Percentiles rank a stretch among this genome's conserved stretches.
phyloP scores from a whole-genome alignment of 495 filamentous ascomycete species.

The Letharia lupina region DNA sequence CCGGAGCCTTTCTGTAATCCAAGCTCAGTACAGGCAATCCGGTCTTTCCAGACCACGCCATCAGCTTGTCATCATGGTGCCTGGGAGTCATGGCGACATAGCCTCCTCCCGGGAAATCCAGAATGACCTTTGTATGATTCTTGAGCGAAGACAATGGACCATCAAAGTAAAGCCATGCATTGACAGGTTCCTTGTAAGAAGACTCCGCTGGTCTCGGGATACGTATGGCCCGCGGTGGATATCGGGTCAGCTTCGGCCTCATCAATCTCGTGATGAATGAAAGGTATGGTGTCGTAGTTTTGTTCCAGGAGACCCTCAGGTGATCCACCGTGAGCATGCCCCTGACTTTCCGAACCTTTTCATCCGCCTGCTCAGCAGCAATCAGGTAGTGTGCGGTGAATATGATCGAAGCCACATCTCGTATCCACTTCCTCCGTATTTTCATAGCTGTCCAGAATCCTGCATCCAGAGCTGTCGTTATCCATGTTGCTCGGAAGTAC shows the following conservation, averaged over 20 bases:
- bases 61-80: slow-evolving; percentile 82
- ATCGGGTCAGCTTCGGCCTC: slow-evolving; percentile 69
- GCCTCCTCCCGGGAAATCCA: slow-evolving; percentile 91
- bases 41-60: slow-evolving; percentile 79
- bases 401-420: slow-evolving; percentile 70
- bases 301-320: slow-evolving; percentile 91
- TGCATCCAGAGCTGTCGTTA: slow-evolving; percentile 87
- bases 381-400: slow-evolving; percentile 87
- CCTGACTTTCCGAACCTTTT: slow-evolving; percentile 90
- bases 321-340: slow-evolving; percentile 84
- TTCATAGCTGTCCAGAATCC: slow-evolving; percentile 99
- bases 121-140: slow-evolving; percentile 67
- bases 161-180: slow-evolving; percentile 91
- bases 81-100: slow-evolving; percentile 94
- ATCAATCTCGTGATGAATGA: slow-evolving; percentile 57
- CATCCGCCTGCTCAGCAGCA: slow-evolving; percentile 87
- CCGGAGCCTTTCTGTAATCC: slow-evolving; percentile 91
- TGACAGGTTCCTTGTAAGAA: slow-evolving; percentile 71
- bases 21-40: slow-evolving; percentile 80
- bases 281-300: slow-evolving; percentile 77
- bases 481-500: slow-evolving; percentile 98
- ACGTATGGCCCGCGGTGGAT: slow-evolving; percentile 68
- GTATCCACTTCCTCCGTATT: slow-evolving; percentile 69
- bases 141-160: slow-evolving; percentile 69
- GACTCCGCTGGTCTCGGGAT: slow-evolving; percentile 73